These are phyloP conservation scores for Dactylonectria estremocensis DNA, from an alignment of 2,329 filamentous ascomycete species.

Conservation along the genomic window DNA sequence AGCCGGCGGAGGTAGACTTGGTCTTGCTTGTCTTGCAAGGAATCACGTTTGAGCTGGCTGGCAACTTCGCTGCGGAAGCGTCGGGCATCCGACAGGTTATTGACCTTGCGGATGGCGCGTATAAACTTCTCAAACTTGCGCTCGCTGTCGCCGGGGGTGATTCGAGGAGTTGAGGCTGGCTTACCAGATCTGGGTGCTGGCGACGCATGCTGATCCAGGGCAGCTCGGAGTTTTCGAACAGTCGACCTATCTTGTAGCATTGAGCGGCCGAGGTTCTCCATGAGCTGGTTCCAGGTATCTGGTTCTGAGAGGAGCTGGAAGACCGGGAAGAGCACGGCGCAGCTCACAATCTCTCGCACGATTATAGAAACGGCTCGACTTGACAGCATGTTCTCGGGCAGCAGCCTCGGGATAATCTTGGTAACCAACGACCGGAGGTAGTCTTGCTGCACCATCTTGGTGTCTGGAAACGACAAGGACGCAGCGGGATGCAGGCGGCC, in stretches of 20 bases:
- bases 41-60: constrained; percentile 91
- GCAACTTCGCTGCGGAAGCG: constrained; percentile 93
- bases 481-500: constrained; percentile 91
- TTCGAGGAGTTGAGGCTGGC: constrained; percentile 80
- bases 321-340: constrained; percentile 88
- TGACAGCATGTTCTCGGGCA: constrained; percentile 81
- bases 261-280: constrained; percentile 89
- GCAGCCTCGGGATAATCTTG: constrained; percentile 79
- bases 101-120: constrained; percentile 87
- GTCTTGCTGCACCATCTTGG: constrained; percentile 88
- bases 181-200: constrained; percentile 78
- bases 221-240: constrained; percentile 90
- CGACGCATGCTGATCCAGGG: constrained; percentile 93
- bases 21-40: constrained; percentile 83
- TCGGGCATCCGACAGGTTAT: constrained; percentile 92
- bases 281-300: constrained; percentile 97
- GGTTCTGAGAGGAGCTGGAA: constrained; percentile 88
- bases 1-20: constrained; percentile 88
- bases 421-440: constrained; percentile 85
- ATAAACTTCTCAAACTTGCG: constrained; percentile 96
- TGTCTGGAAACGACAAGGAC: constrained; percentile 86
- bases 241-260: constrained; percentile 97
- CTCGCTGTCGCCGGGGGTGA: constrained; percentile 88
- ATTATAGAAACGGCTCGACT: constrained; percentile 87
- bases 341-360: constrained; percentile 91